These are phyloP conservation scores for Bipolaris zeicola DNA, from an alignment of 2,329 filamentous ascomycete genomes.

Conservation along the genomic window DNA sequence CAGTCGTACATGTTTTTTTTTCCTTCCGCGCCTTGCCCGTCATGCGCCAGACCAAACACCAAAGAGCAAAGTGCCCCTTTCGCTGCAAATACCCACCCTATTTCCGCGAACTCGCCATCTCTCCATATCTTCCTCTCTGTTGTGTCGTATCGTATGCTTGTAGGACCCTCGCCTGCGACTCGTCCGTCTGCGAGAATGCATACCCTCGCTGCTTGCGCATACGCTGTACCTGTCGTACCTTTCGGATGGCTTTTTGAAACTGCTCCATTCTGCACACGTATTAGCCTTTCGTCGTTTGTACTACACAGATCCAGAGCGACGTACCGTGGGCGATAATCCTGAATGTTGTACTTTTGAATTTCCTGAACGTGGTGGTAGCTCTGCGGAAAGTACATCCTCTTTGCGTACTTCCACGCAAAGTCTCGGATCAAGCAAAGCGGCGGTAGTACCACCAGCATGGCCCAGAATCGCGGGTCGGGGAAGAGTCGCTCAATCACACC, in stretches of 20 bases:
- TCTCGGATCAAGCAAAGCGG: slow-evolving; percentile 84
- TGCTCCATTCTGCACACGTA: slow-evolving; percentile 80
- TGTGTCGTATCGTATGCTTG: slow-evolving; percentile 98
- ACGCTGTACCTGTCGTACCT: slow-evolving; percentile 95
- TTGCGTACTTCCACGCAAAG: slow-evolving; percentile 95
- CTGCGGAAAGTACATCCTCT: slow-evolving; percentile 95
- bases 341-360: slow-evolving; percentile 99
- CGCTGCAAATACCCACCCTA: slow-evolving; percentile 12
- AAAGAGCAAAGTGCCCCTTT: neutral
- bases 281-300: neutral
- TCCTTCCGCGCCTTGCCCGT: neutral
- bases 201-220: slow-evolving; percentile 99
- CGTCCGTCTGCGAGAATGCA: slow-evolving; percentile 96
- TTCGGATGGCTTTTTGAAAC: slow-evolving; percentile 98
- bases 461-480: slow-evolving; percentile 83
- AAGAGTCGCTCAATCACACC: slow-evolving; percentile 84
- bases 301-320: slow-evolving; percentile 33
- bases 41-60: slow-evolving; percentile 8
- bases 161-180: slow-evolving; percentile 90
- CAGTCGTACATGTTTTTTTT: slow-evolving; percentile 2
- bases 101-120: slow-evolving; percentile 74
- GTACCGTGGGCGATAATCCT: slow-evolving; percentile 94
- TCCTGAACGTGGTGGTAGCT: slow-evolving; percentile 98
- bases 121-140: slow-evolving; percentile 88
- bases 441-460: slow-evolving; percentile 82